Base-by-base conservation (phyloP, 176 grass and related monocot species). In the Oryza coarctata region DNA sequence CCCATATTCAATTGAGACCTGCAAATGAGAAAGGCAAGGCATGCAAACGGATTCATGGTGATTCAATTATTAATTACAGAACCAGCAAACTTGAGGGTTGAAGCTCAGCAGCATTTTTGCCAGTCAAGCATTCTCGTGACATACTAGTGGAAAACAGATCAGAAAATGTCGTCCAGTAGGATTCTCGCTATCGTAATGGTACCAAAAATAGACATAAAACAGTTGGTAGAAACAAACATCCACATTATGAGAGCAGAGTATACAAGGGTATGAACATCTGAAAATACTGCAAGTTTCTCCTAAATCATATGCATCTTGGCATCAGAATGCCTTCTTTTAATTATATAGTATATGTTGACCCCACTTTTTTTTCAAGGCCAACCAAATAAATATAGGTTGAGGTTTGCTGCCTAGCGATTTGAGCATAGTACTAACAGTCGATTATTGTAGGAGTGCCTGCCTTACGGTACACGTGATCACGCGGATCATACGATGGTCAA, bases 1-100 rank as follows among this genome's bases (percentile, higher is more conserved):
- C 12, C 90, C 92, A 58, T 89, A 93, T 78, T 94, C 92, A 20
- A 94, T 88, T 15, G 95, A 98, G 52, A 93, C 88, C 95, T 98
- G 72, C 39, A 30, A 83, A 73, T 25, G 38, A 28, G 22, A 82
- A 74, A 67, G 4, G 12, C n/a, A 30, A 71, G 52, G 25, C 30
- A 36, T 40, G 38, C 32, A 44, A 27, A 25, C 31, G 3, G 25
- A 40, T 61, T 77, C 5, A 40, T 40, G 6, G 49, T 49, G 7
- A 68, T 11, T 23, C 5, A 15, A 3, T 62, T 0, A 3, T 62
- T 0, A 3, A 36, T 30, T 30, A 30, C 78, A 63, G 50, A 9
- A 30, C 34, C 0, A 66, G 0, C 7, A 63, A 35, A 12, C 3
- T 70, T 47, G 25, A 72, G 1, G 32, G 13, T 33, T 27, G 43